phyloP scores from a whole-genome alignment of 768 basidiomycete genomes.

The Leccinum incarnatum region DNA sequence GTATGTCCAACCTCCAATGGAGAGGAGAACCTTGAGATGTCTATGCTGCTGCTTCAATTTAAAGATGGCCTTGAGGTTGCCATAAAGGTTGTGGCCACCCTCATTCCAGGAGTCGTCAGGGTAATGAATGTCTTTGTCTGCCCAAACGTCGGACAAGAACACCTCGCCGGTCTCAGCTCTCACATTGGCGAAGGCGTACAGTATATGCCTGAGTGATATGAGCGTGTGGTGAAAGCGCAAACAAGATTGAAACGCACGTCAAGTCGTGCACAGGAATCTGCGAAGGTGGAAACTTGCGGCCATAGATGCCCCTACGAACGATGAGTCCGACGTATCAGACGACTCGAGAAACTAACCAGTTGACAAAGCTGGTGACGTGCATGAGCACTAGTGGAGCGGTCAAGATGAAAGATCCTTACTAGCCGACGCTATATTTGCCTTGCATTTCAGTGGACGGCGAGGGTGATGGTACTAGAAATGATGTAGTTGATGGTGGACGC shows the following conservation, averaged over 20 bases:
- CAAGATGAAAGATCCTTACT: conserved; percentile 48
- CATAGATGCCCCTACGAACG: conserved; percentile 84
- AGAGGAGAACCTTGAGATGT: conserved; percentile 76
- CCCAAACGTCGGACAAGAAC: conserved; percentile 85
- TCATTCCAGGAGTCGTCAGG: conserved; percentile 96
- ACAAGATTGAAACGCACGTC: conserved; percentile 53
- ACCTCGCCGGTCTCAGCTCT: conserved; percentile 84
- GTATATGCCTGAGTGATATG: conserved; percentile 60
- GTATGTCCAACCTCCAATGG: conserved; percentile 96
- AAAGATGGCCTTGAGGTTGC: conserved; percentile 93
- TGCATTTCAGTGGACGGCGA: conserved; percentile 35
- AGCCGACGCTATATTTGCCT: conserved; percentile 78
- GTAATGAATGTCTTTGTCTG: conserved; percentile 97
- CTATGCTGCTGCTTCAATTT: conserved; percentile 84
- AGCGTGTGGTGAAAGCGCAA: conserved; percentile 5
- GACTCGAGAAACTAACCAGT: conserved; percentile 50
- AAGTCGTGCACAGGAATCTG: conserved; percentile 80
- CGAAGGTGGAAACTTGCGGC: conserved; percentile 85
- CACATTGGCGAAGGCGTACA: conserved; percentile 92
- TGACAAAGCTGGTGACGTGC: conserved; percentile 56
- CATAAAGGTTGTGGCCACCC: conserved; percentile 84
- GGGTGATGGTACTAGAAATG: conserved; percentile 13
- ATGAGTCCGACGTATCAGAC: conserved; percentile 7
- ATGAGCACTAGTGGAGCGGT: conserved; percentile 11
- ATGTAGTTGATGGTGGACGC: conserved; percentile 3